Evolutionary conservation across 305 asterid genomes (phyloP).

Genomic region (Ajuga reptans): DNA sequence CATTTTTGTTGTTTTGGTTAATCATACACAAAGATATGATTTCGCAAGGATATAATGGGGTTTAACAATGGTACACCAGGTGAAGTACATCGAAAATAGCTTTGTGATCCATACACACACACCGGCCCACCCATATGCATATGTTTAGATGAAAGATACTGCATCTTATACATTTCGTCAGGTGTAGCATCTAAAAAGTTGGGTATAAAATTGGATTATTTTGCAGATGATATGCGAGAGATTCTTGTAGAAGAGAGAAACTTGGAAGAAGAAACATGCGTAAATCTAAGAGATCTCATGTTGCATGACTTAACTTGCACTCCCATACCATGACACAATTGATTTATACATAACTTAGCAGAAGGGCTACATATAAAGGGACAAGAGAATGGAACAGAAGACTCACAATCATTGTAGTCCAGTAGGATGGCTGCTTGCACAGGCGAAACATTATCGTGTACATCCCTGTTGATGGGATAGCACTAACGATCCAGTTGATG

Average conservation of each 20-base stretch:
- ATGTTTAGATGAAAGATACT: too few species aligned
- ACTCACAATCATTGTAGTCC: constrained; percentile 81
- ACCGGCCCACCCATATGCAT: background rate
- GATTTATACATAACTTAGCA: background rate
- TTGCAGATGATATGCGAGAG: too few species aligned
- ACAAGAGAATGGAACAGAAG: constrained; percentile 3
- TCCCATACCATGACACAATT: too few species aligned
- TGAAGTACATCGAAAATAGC: too few species aligned
- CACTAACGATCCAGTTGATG: constrained; percentile 87
- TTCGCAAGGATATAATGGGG: background rate
- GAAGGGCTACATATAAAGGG: background rate
- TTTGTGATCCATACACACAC: background rate
- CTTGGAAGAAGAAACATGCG: too few species aligned
- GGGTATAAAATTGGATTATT: too few species aligned
- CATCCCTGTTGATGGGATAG: constrained; percentile 74
- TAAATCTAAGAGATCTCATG: too few species aligned
- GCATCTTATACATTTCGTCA: too few species aligned
- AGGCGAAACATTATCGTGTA: constrained; percentile 86
- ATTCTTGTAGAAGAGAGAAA: too few species aligned
- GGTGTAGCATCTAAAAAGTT: too few species aligned
- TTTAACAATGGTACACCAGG: background rate
- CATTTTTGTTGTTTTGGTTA: background rate
- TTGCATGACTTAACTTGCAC: too few species aligned
- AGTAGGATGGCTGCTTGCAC: constrained; percentile 81
- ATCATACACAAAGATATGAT: background rate